Evolutionary conservation across 1,284 basidiomycete species (phyloP), one percentile per base, ranked within the genome.

Genomic region (Apiotrichum akiyoshidainum): DNA sequence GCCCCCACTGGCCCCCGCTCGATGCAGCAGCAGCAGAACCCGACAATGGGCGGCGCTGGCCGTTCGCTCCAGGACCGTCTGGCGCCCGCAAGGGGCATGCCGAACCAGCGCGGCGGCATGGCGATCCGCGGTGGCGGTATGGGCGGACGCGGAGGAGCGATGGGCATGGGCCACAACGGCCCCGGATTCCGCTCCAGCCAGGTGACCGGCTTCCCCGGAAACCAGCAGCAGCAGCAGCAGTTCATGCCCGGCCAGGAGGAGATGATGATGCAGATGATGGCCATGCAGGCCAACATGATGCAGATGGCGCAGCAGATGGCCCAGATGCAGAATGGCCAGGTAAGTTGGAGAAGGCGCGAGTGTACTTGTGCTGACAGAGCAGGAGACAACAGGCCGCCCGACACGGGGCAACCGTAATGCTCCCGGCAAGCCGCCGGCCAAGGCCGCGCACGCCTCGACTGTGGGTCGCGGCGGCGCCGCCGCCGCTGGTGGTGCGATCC

Each of bases 201-300:
- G 40, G 33, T 42, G 39, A 26, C n/a, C n/a, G 41, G 49, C 1
- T 67, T 63, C 57, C 45, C 52, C 10, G 63, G 51, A 21, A 45
- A 59, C 42, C 57, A 58, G 49, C 56, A 52, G 31, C 57, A 59
- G 41, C 58, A 59, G 46, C 39, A 48, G n/a, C 14, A 39, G 33
- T 69, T 69, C 61, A 65, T 65, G 35, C 73, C 68, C 5, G 70
- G 68, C 9, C 73, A 75, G 55, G 70, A 76, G 61, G 72, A 75
- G 61, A 76, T 76, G 74, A 75, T 79, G 71, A 76, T 77, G 60
- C 75, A 77, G 61, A 78, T 79, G 72, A 77, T 78, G 75, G 75
- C 74, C 65, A 76, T 78, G 72, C 77, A 78, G 67, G 76, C 74
- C 55, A 75, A 72, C 60, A 78, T 79, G 78, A 71, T 70, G 52